Percentiles rank a stretch among this genome's conserved stretches.
Evolutionary conservation across 192 early-diverging fungal genomes (phyloP).

Genomic region (Dispira simplex): DNA sequence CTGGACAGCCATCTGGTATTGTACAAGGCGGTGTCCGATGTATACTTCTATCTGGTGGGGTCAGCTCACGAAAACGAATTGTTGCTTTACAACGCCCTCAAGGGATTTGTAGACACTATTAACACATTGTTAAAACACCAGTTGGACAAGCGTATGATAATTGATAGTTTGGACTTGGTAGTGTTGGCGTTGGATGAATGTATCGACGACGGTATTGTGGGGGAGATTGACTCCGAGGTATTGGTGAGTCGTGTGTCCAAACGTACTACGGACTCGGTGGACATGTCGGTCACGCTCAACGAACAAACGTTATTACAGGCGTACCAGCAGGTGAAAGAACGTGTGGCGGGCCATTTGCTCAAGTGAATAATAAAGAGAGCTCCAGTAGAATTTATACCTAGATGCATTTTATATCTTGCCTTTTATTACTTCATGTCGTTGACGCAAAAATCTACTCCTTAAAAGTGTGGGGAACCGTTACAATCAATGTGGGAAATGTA

Average conservation of each 20-base stretch:
- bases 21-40: conserved; percentile 72
- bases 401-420: neutral
- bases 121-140: conserved; percentile 75
- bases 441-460: too few species aligned
- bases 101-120: conserved; percentile 70
- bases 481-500: too few species aligned
- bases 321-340: conserved; percentile 63
- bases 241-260: conserved; percentile 65
- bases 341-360: conserved; percentile 45
- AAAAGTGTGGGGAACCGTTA: too few species aligned
- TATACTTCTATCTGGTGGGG: conserved; percentile 85
- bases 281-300: conserved; percentile 41
- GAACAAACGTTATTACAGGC: conserved; percentile 62
- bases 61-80: conserved; percentile 89
- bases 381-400: neutral
- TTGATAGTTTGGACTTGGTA: conserved; percentile 87
- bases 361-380: conserved; percentile 19
- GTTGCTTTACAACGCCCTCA: conserved; percentile 61
- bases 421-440: too few species aligned
- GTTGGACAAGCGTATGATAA: conserved; percentile 75
- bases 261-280: conserved; percentile 49
- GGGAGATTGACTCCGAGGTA: conserved; percentile 59
- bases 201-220: conserved; percentile 78
- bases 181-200: conserved; percentile 85
- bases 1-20: conserved; percentile 86